These are phyloP conservation scores for Acer saccharum DNA, from an alignment of 345 rosid species.

Conservation along the genomic window DNA sequence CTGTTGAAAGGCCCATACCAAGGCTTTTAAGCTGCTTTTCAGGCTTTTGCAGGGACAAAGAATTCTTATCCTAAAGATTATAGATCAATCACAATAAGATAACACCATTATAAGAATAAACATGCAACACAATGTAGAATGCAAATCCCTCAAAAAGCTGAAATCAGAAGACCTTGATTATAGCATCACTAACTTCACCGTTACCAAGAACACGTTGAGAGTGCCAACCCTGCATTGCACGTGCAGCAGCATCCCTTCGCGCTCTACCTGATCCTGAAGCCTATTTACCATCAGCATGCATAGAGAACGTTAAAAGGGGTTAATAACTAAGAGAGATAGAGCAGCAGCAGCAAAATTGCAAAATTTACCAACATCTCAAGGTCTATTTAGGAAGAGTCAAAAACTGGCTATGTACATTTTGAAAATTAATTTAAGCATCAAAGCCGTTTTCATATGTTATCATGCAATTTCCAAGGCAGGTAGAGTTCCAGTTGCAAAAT, in stretches of 20 bases:
- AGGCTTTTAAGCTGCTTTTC: conserved; percentile 60
- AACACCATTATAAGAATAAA: background rate
- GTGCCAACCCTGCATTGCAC: conserved; percentile 89
- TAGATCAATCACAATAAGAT: conserved; percentile 5
- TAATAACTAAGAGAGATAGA: conserved; percentile 1
- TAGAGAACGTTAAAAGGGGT: conserved; percentile 6
- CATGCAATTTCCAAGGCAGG: background rate
- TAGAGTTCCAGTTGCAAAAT: background rate
- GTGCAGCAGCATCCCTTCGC: conserved; percentile 72
- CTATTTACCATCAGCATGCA: conserved; percentile 33
- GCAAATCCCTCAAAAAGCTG: background rate
- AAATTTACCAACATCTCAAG: background rate
- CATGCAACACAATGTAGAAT: background rate
- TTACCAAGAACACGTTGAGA: conserved; percentile 57
- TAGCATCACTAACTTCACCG: conserved; percentile 59
- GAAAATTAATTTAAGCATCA: background rate
- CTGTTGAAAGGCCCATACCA: conserved; percentile 45
- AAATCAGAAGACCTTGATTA: conserved; percentile 49
- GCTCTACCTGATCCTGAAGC: conserved; percentile 60
- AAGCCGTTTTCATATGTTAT: background rate
- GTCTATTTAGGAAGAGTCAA: background rate
- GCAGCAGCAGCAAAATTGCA: background rate
- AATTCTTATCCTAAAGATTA: conserved; percentile 52
- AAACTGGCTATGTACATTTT: background rate
- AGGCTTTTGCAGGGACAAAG: conserved; percentile 44